Evolutionary conservation across 306 rosid genomes (phyloP).

Genomic region (Quercus berberidifolia): DNA sequence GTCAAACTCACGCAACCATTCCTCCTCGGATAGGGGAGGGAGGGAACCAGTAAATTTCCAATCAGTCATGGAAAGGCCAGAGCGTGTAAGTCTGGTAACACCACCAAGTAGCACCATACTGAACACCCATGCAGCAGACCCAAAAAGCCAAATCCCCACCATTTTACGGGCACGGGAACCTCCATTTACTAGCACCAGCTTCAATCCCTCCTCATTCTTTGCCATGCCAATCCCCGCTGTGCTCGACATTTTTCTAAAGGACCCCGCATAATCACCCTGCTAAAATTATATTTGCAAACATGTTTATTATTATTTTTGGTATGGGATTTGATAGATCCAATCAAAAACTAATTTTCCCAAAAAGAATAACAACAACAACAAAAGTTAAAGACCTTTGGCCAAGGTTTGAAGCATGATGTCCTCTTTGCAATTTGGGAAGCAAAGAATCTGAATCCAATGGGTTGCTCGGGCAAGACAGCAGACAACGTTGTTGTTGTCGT

Average conservation of each 20-base stretch:
- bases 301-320: background rate
- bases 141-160: slow-evolving; percentile 90
- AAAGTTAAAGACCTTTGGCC: slow-evolving; percentile 18
- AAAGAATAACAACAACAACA: no score
- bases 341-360: no score
- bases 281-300: slow-evolving; percentile 8
- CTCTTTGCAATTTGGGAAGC: slow-evolving; percentile 15
- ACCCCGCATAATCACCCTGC: slow-evolving; percentile 37
- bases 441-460: background rate
- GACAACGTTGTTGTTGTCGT: background rate
- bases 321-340: no score
- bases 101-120: slow-evolving; percentile 95
- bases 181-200: slow-evolving; percentile 64
- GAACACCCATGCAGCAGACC: slow-evolving; percentile 91
- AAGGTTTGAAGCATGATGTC: background rate
- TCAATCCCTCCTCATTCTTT: slow-evolving; percentile 50
- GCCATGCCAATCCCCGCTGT: slow-evolving; percentile 29
- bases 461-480: background rate
- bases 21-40: slow-evolving; percentile 69
- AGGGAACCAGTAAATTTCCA: slow-evolving; percentile 79
- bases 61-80: slow-evolving; percentile 97
- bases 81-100: slow-evolving; percentile 73
- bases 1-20: slow-evolving; percentile 71
- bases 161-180: slow-evolving; percentile 65
- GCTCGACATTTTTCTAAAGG: slow-evolving; percentile 46